Base-by-base conservation (phyloP, 345 rosid species). In the Ceriops decandra region DNA sequence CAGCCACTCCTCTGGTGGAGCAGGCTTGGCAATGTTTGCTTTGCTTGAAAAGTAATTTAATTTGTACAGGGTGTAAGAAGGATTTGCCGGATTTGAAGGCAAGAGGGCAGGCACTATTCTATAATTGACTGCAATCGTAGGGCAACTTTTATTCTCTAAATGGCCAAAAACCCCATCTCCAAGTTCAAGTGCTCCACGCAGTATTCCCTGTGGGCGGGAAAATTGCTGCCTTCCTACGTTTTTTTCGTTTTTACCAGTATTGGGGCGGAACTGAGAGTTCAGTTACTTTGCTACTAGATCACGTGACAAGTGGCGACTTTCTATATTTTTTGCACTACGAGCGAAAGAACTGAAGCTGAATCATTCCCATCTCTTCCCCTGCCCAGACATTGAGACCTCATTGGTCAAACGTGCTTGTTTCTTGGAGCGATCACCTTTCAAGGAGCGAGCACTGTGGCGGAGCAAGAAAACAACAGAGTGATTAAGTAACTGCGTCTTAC, bases 161-260 rank as follows among this genome's bases (percentile, higher is more conserved):
- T 52, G 59, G 66, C 16, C 81, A 80, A 88, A 82, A 80, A 36
- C 80, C 17, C 82, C 74, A 71, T 63, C 79, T 63, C 76, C 57
- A 69, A 60, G 72, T 31, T 11, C 16, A 3, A 11, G 76, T 66
- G 36, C 7, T 33, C 8, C 69, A 66, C 76, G 77, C 85, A 73
- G 87, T 82, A 68, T 73, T 77, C n/a, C 63, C 60, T 86, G 96
- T 89, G 92, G 86, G 89, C 76, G 75, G 70, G 78, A 13, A 67
- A 71, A 71, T 61, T 33, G 36, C 36, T 7, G 9, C 7, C 79
- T 67, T 57, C 70, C 27, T 59, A 74, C 61, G 62, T 81, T 7
- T 33, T 33, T 7, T 33, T 9, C 36, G 9, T 33, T 33, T 1
- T 6, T 33, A 33, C 2, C 36, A 7, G 36, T 1, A 7, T 5